phyloP scores from a whole-genome alignment of 2,329 filamentous ascomycete species.

The Trichoderma semiorbis region DNA sequence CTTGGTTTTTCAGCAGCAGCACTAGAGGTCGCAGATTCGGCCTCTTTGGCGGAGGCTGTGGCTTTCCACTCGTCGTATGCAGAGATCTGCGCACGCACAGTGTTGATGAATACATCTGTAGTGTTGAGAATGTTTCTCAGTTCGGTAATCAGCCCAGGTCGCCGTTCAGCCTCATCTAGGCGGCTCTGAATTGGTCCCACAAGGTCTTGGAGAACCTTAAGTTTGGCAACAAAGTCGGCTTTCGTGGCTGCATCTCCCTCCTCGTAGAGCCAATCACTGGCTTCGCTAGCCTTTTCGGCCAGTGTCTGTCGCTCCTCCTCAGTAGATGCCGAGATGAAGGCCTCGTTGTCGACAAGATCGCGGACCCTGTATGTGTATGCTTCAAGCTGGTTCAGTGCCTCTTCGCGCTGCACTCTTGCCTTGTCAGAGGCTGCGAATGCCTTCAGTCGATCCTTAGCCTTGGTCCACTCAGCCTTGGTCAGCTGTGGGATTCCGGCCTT shows the following conservation, averaged over 20 bases:
- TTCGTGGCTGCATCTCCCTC: constrained; percentile 74
- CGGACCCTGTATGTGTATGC: constrained; percentile 85
- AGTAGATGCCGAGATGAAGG: constrained; percentile 70
- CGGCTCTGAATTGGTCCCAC: constrained; percentile 74
- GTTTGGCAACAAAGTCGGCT: constrained; percentile 69
- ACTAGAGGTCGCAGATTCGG: constrained; percentile 40
- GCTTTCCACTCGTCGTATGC: constrained; percentile 63
- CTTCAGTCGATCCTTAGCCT: constrained; percentile 66
- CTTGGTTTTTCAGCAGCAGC: constrained; percentile 47
- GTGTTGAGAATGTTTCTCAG: constrained; percentile 70
- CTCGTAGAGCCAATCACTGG: constrained; percentile 87
- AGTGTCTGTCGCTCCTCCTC: constrained; percentile 64
- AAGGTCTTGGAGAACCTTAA: constrained; percentile 73
- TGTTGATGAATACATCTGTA: constrained; percentile 65
- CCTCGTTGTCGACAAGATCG: constrained; percentile 74
- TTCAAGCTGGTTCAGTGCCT: constrained; percentile 89
- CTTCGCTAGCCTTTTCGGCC: constrained; percentile 62
- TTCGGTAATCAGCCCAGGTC: constrained; percentile 65
- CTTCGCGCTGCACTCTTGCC: constrained; percentile 72
- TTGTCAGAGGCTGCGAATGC: constrained; percentile 85
- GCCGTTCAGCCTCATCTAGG: constrained; percentile 65
- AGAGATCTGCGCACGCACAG: constrained; percentile 66
- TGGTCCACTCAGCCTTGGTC: constrained; percentile 46
- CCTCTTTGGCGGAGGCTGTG: constrained; percentile 45
- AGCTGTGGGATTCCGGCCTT: constrained; percentile 50